These are phyloP conservation scores for Sanghuangporus baumii DNA, from an alignment of 1,284 basidiomycete species.

Conservation along the genomic window DNA sequence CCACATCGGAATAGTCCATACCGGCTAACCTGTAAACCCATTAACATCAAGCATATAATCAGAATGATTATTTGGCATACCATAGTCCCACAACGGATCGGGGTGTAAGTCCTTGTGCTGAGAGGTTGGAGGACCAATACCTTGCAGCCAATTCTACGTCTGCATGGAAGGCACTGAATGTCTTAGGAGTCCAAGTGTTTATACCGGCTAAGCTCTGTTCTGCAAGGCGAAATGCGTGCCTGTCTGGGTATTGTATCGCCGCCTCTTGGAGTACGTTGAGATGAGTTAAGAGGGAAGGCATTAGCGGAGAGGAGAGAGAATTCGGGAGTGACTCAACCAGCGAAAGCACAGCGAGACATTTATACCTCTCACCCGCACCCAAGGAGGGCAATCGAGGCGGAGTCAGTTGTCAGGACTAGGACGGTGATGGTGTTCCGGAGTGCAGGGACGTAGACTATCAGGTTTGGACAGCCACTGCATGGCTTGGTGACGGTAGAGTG, in stretches of 20 bases:
- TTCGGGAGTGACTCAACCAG: background rate
- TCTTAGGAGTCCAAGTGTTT: constrained; percentile 42
- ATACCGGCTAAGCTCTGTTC: constrained; percentile 29
- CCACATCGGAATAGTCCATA: constrained; percentile 57
- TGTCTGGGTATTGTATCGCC: constrained; percentile 37
- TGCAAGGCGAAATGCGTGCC: constrained; percentile 47
- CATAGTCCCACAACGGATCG: constrained; percentile 63
- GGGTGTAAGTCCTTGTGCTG: constrained; percentile 36
- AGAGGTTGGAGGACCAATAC: constrained; percentile 47
- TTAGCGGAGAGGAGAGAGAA: constrained; percentile 18
- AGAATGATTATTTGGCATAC: constrained; percentile 33
- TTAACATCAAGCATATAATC: background rate
- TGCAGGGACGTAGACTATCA: constrained; percentile 15
- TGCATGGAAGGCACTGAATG: constrained; percentile 45
- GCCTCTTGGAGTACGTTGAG: constrained; percentile 45
- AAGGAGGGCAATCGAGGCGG: constrained; percentile 9
- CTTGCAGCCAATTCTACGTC: constrained; percentile 51
- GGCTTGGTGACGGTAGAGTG: background rate
- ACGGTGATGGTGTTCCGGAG: constrained; percentile 14
- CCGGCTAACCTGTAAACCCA: constrained; percentile 50
- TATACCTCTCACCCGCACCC: background rate
- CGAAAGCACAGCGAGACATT: constrained; percentile 6
- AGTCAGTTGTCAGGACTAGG: constrained; percentile 14
- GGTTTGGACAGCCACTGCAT: constrained; percentile 16
- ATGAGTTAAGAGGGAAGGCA: constrained; percentile 36